A percentile compares a stretch with the other conserved stretches of the same genome.
phyloP scores from a whole-genome alignment of 805 yeast species.

The Tetrapisispora phaffii region DNA sequence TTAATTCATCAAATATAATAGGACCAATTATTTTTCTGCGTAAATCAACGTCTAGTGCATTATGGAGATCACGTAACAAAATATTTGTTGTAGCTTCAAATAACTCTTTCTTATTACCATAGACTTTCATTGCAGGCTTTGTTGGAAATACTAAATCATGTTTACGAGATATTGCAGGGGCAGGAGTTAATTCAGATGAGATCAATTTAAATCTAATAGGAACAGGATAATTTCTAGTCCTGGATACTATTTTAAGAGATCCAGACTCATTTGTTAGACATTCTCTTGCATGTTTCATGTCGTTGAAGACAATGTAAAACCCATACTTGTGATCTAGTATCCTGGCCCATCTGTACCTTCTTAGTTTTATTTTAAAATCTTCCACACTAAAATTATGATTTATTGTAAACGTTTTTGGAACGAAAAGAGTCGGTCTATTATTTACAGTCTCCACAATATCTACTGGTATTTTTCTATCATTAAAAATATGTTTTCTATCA shows the following conservation, averaged over 20 bases:
- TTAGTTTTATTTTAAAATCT: slow-evolving; percentile 51
- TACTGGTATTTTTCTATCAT: slow-evolving; percentile 32
- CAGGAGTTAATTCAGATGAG: slow-evolving; percentile 2
- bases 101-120: slow-evolving; percentile 27
- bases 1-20: slow-evolving; percentile 48
- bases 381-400: slow-evolving; percentile 45
- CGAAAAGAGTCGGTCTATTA: slow-evolving; percentile 48
- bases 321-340: slow-evolving; percentile 56
- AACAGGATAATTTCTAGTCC: slow-evolving; percentile 17
- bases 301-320: slow-evolving; percentile 60
- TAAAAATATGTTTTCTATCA: background rate
- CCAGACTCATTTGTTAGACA: slow-evolving; percentile 21
- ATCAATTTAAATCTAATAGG: slow-evolving; percentile 20
- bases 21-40: slow-evolving; percentile 67
- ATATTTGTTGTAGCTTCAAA: slow-evolving; percentile 50
- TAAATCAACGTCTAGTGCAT: slow-evolving; percentile 58
- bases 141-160: slow-evolving; percentile 1
- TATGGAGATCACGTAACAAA: slow-evolving; percentile 54
- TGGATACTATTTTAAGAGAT: slow-evolving; percentile 15
- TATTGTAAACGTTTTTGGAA: slow-evolving; percentile 43
- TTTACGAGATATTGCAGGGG: background rate
- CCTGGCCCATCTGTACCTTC: slow-evolving; percentile 55
- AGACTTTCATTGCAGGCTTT: slow-evolving; percentile 7
- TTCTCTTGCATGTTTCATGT: slow-evolving; percentile 19
- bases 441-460: slow-evolving; percentile 42